phyloP scores from a whole-genome alignment of 139 green algal genomes.

The Chlamydomonas asymmetrica region DNA sequence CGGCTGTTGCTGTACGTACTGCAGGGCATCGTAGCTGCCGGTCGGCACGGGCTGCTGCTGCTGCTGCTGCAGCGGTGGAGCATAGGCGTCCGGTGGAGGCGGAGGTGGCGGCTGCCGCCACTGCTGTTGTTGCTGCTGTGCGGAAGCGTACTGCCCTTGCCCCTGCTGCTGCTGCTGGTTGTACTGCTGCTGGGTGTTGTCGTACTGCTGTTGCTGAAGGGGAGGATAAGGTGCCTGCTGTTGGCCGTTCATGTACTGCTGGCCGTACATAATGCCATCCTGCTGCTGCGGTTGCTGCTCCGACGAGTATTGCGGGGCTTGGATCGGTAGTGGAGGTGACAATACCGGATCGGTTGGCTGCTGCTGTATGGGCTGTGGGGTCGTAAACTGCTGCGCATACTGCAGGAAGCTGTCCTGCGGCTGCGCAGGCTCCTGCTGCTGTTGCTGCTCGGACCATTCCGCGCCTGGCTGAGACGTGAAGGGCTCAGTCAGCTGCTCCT shows the following conservation, averaged over 20 bases:
- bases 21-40: not conserved
- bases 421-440: not conserved
- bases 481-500: constrained; percentile 7
- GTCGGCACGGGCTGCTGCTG: constrained; percentile 11
- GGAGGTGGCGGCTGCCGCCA: too few relatives aligned
- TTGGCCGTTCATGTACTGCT: too few relatives aligned
- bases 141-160: not conserved
- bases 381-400: too few relatives aligned
- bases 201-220: too few relatives aligned
- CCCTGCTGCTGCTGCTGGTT: constrained; percentile 5
- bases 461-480: not conserved
- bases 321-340: too few relatives aligned
- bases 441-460: not conserved
- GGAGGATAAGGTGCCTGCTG: too few relatives aligned
- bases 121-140: not conserved
- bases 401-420: not conserved
- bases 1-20: not conserved
- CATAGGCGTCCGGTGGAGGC: too few relatives aligned
- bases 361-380: too few relatives aligned
- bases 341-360: too few relatives aligned
- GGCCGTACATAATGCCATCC: not conserved
- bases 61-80: too few relatives aligned
- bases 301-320: too few relatives aligned
- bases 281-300: not conserved
- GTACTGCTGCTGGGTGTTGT: too few relatives aligned